Conservation (phyloP, 192 early-diverging fungal species). For the Fimicolochytrium jonesii region DNA sequence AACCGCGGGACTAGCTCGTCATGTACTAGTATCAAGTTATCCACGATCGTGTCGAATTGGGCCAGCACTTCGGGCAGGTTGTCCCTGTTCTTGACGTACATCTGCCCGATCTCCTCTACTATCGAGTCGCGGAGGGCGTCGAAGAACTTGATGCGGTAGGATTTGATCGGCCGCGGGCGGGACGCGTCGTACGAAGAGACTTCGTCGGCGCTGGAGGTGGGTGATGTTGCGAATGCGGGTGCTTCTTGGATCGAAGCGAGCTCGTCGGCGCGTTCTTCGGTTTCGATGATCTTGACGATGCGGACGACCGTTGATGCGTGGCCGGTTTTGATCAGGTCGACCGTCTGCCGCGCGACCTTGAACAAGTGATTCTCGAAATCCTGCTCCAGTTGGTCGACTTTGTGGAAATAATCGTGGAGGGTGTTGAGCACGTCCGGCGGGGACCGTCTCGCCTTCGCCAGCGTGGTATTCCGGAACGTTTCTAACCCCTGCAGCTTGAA, state of each 20-base stretch:
- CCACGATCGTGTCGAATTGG: constrained; percentile 75
- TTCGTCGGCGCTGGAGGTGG: constrained; percentile 2
- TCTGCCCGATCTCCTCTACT: constrained; percentile 55
- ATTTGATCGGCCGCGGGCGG: constrained; percentile 51
- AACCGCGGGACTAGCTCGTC: constrained; percentile 86
- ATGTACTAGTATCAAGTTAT: constrained; percentile 82
- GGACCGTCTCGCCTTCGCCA: constrained; percentile 65
- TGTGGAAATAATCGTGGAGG: constrained; percentile 79
- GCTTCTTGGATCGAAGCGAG: constrained; percentile 50
- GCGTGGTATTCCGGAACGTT: constrained; percentile 75
- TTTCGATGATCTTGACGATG: constrained; percentile 91
- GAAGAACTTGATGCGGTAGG: constrained; percentile 74
- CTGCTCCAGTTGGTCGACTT: constrained; percentile 70
- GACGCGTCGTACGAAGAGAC: constrained; percentile 1
- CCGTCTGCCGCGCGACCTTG: constrained; percentile 71
- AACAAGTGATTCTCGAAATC: constrained; percentile 89
- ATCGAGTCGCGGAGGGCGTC: constrained; percentile 70
- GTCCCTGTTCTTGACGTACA: constrained; percentile 59
- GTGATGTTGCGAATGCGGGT: constrained; percentile 1
- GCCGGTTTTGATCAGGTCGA: constrained; percentile 70
- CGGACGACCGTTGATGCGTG: constrained; percentile 73
- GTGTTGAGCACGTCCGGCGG: constrained; percentile 78
- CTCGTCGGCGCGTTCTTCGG: constrained; percentile 87
- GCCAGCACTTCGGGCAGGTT: constrained; percentile 60
- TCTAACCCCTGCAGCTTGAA: constrained; percentile 83